Conservation (phyloP, 2,329 filamentous ascomycete species). For the Capronia coronata region DNA sequence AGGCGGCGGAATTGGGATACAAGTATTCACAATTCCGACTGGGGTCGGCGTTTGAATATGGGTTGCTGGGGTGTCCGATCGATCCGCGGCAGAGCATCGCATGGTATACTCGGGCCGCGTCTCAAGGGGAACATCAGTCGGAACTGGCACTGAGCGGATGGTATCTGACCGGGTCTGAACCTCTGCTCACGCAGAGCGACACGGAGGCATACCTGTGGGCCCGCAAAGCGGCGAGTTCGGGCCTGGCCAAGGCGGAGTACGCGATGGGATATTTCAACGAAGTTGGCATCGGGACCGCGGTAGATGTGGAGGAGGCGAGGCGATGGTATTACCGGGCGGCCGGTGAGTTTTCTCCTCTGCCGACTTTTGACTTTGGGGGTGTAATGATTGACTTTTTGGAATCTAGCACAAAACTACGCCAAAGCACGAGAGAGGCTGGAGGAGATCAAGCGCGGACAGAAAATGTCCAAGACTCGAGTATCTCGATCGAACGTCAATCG, state of each 20-base stretch:
- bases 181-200: conserved; percentile 83
- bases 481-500: conserved; percentile 74
- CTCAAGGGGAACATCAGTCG: conserved; percentile 88
- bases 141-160: conserved; percentile 81
- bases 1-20: conserved; percentile 83
- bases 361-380: neutral
- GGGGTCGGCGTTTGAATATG: conserved; percentile 84
- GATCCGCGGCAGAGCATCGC: conserved; percentile 80
- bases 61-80: conserved; percentile 71
- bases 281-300: conserved; percentile 79
- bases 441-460: conserved; percentile 77
- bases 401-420: conserved; percentile 79
- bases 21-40: conserved; percentile 91
- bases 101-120: conserved; percentile 88
- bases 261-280: conserved; percentile 91
- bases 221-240: conserved; percentile 80
- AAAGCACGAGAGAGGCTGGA: conserved; percentile 90
- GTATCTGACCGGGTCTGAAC: conserved; percentile 88
- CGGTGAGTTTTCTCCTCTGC: conserved; percentile 56
- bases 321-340: conserved; percentile 97
- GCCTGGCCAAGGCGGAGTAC: conserved; percentile 89
- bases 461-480: conserved; percentile 66
- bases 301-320: conserved; percentile 90
- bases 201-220: conserved; percentile 97
- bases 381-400: conserved; percentile 9